These are phyloP conservation scores for Sclerotinia spermophila DNA, from an alignment of 2,329 filamentous ascomycete genomes.

Conservation along the genomic window DNA sequence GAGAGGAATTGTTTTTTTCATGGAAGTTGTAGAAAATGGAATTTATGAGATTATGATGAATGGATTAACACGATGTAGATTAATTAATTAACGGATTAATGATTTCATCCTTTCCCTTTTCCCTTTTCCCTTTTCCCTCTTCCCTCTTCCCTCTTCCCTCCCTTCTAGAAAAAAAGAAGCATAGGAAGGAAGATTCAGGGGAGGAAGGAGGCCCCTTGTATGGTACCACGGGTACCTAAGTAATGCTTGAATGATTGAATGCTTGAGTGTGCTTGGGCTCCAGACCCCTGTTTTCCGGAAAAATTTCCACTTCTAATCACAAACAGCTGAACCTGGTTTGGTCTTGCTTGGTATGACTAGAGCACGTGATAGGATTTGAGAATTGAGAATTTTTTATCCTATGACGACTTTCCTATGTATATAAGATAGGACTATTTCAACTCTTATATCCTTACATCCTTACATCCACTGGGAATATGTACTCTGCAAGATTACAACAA, in stretches of 20 bases:
- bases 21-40: neutral
- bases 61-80: no score
- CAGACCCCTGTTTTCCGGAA: conserved; percentile 4
- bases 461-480: neutral
- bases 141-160: no score
- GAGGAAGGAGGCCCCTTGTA: neutral
- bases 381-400: neutral
- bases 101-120: neutral
- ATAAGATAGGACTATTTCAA: neutral
- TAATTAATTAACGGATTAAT: neutral
- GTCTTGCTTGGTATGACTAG: no score
- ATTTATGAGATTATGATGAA: no score
- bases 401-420: conserved; percentile 7
- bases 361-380: no score
- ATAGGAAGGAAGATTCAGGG: conserved; percentile 4
- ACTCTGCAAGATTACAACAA: no score
- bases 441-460: no score
- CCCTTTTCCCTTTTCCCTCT: no score
- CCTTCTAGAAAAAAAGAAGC: conserved; percentile 8
- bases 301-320: neutral
- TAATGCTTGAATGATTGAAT: neutral
- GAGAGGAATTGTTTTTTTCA: neutral
- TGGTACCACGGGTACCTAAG: neutral
- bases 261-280: neutral
- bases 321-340: neutral